Evolutionary conservation across 192 early-diverging fungal species (phyloP), one percentile per base, ranked within the genome.

Genomic region (Backusella tarrabulga): DNA sequence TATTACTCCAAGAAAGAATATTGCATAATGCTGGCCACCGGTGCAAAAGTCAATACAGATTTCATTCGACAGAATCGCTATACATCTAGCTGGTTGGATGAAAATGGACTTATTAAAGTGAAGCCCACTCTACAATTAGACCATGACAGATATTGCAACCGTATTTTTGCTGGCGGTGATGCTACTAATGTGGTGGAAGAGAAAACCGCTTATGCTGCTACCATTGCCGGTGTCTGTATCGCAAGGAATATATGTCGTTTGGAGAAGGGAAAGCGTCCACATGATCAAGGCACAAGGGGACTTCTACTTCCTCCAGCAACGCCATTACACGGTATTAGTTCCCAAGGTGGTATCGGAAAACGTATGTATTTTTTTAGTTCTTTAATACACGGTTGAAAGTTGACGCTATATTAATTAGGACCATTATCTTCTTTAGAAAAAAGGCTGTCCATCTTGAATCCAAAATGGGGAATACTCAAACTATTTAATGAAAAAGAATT

Each of bases 131-230:
- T 85, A 11, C 84, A 85, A 75, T 34, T 85, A 8, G 80, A 81
- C 5, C 73, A 85, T 72, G 71, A 44, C 15, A 41, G 40, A 21
- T 77, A 77, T 32, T 15, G 63, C 15, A 75, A 80, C 63, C 7
- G 12, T 26, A 81, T 85, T 12, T 85, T 85, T 79, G 82, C 83
- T 23, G 76, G 83, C 14, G 84, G 84, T 1, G 84, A 85, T 66
- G 77, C 83, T 2, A 81, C 79, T 3, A 85, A 83, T 77, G 74
- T 85, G 0, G 60, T 71, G 4, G 84, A 85, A 75, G 80, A 83
- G 42, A 85, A 85, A 66, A 80, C 83, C 19, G 84, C 74, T 7
- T 85, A 79, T 68, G 73, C 83, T 36, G 84, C 84, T 12, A 83
- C 80, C 0, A 26, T 84, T 32, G 77, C 80, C 23, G 84, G 80